Conservation (phyloP, 1,284 basidiomycete genomes). For the Binderoboletus segoi region DNA sequence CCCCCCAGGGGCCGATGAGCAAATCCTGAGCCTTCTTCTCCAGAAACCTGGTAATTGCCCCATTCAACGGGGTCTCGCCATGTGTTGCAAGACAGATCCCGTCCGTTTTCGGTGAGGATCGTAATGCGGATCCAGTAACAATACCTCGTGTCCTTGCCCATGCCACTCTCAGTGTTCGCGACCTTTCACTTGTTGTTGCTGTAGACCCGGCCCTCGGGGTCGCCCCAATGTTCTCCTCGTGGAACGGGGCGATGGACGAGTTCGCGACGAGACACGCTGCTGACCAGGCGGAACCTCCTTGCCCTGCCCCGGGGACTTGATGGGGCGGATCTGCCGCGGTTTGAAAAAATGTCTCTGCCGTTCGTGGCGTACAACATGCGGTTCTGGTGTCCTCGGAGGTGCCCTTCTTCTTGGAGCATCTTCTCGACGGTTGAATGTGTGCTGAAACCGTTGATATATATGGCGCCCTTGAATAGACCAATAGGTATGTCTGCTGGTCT, state of each 20-base stretch:
- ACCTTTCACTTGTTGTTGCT: constrained; percentile 97
- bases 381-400: constrained; percentile 33
- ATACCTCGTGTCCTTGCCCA: constrained; percentile 89
- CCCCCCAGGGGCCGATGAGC: too few species aligned
- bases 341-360: constrained; percentile 20
- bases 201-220: constrained; percentile 91
- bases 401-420: constrained; percentile 58
- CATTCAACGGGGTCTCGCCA: too few species aligned
- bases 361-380: constrained; percentile 33
- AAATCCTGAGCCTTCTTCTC: too few species aligned
- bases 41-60: too few species aligned
- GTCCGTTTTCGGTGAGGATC: constrained; percentile 73
- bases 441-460: too few species aligned
- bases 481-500: too few species aligned
- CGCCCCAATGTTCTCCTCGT: constrained; percentile 56
- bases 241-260: constrained; percentile 25
- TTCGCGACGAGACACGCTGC: constrained; percentile 10
- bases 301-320: constrained; percentile 27
- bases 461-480: too few species aligned
- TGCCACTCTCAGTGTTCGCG: constrained; percentile 73
- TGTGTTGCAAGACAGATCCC: too few species aligned
- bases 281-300: constrained; percentile 21
- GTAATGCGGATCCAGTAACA: constrained; percentile 85
- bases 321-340: constrained; percentile 1
- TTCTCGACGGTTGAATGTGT: too few species aligned